phyloP scores from a whole-genome alignment of 2,329 filamentous ascomycete genomes.

The Xylariales sp. region DNA sequence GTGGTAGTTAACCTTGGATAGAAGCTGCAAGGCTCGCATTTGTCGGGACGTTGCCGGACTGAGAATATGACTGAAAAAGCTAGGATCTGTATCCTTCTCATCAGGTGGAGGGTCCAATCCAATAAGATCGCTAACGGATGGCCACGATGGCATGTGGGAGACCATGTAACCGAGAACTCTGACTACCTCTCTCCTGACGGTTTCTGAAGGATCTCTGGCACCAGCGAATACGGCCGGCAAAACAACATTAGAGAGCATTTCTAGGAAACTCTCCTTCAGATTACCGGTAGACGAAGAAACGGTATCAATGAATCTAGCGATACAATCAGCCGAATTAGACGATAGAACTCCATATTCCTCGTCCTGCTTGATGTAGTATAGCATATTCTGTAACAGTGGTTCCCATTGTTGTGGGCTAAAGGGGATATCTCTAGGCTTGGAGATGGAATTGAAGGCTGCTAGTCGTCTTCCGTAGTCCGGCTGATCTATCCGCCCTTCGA shows the following conservation, averaged over 20 bases:
- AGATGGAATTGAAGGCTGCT: conserved; percentile 69
- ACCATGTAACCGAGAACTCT: conserved; percentile 76
- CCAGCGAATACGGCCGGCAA: conserved; percentile 74
- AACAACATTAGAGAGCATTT: conserved; percentile 60
- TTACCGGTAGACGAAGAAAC: conserved; percentile 39
- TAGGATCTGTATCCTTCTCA: conserved; percentile 61
- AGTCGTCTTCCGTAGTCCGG: conserved; percentile 84
- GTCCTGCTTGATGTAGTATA: conserved; percentile 80
- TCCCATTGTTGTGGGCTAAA: conserved; percentile 76
- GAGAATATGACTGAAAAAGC: conserved; percentile 90
- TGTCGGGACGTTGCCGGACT: conserved; percentile 86
- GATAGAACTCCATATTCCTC: conserved; percentile 84
- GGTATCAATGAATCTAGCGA: conserved; percentile 73
- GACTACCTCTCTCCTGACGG: conserved; percentile 78
- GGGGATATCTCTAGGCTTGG: conserved; percentile 51
- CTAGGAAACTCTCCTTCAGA: conserved; percentile 45
- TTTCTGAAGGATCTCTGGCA: conserved; percentile 73
- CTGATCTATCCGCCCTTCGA: conserved; percentile 68
- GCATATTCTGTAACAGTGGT: conserved; percentile 81
- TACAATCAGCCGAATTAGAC: conserved; percentile 72
- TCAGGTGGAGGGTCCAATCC: conserved; percentile 57
- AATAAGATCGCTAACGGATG: conserved; percentile 68
- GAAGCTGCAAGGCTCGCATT: conserved; percentile 73
- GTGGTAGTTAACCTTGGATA: conserved; percentile 64
- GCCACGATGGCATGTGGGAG: conserved; percentile 64